phyloP scores from a whole-genome alignment of 2,329 filamentous ascomycete species.

The Trichoderma asperellum region DNA sequence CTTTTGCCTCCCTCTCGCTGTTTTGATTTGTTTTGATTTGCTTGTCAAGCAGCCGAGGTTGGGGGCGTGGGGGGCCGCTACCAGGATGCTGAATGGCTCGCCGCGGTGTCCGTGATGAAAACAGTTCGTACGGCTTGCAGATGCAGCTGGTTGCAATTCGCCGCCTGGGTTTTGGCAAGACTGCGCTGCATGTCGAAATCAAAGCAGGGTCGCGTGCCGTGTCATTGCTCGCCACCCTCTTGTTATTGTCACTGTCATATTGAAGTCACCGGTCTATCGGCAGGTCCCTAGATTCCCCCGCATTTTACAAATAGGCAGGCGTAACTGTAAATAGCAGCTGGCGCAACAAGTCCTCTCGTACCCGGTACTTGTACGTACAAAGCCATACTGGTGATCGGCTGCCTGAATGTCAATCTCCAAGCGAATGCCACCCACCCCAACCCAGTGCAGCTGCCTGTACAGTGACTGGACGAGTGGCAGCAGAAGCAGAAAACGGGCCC shows the following conservation, averaged over 20 bases:
- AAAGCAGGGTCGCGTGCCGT: constrained; percentile 3
- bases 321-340: background rate
- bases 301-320: constrained; percentile 19
- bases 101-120: background rate
- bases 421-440: constrained; percentile 25
- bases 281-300: constrained; percentile 30
- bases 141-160: background rate
- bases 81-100: background rate
- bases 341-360: background rate
- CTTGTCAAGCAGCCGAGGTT: background rate
- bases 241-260: background rate
- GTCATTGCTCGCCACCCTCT: background rate
- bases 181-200: background rate
- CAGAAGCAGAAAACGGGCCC: background rate
- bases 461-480: background rate
- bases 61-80: background rate
- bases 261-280: constrained; percentile 13
- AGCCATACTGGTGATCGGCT: background rate
- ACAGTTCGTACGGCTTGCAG: background rate
- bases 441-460: background rate
- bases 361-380: background rate
- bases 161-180: background rate
- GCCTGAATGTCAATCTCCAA: background rate
- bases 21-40: background rate
- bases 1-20: background rate